Evolutionary conservation across 1,284 basidiomycete species (phyloP), one percentile per base, ranked within the genome.

Genomic region (Marasmius tenuissimus): DNA sequence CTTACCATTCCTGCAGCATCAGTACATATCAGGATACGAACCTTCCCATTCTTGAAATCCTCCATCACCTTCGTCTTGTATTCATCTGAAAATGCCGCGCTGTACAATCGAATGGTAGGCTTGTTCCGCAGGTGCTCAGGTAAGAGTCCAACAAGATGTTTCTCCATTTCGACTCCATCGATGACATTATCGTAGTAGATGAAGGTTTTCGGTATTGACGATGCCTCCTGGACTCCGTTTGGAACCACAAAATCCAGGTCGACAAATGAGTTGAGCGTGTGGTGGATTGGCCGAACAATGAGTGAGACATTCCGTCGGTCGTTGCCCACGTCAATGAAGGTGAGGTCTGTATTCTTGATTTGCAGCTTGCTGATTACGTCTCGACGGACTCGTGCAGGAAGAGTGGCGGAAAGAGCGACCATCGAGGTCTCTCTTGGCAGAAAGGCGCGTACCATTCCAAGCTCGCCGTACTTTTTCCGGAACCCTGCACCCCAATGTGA

Each of bases 401-500:
- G 70, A 0, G 78, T 79, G 1, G 78, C 79, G 0, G 78, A 73
- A 33, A 81, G 63, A 0, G 78, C 75, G 8, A 79, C 69, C 47
- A 78, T 63, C 4, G 77, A 72, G 1, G 71, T 72, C 1, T 63
- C 61, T 4, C 67, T 69, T 0, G 75, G 75, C 1, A 80, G 68
- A 50, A 78, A 73, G 2, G 73, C 71, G 0, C 75, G 71, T 0
- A 79, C 51, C 1, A 71, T 73, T 0, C 78, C 77, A 2, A 81
- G 62, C 0, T 63, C 61, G 0, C 65, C 71, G 48, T 79, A 81
- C 47, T 75, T 72, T 70, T 81, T 81, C 35, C 76, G 70, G 61
- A 81, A 81, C 3, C 71, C 67, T 2, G 66, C 62, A 0, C 78
- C 78, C 79, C 78, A 81, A 60, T 78, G 77, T 0, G 77, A 76